Base-by-base conservation (phyloP, 2,329 filamentous ascomycete genomes). In the Pseudogymnoascus sp. region DNA sequence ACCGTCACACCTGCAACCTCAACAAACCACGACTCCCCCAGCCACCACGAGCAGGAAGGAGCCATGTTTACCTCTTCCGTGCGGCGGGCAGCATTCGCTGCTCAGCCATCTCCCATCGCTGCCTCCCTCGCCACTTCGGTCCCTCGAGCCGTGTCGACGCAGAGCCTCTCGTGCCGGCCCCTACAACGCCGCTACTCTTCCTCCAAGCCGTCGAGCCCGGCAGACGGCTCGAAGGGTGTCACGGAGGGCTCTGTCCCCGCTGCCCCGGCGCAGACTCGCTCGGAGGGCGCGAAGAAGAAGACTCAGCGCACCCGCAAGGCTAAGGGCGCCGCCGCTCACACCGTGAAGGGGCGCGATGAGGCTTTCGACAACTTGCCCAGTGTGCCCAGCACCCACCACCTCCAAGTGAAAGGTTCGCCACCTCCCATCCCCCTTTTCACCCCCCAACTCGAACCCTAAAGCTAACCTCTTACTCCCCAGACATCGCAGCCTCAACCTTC, bases 401-500 rank as follows among this genome's bases (percentile, higher is more conserved):
- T 93, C 69, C 83, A 85, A 62, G 83, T 86, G 72, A 82, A 85
- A 76, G 85, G 88, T 90, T 62, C 51, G 43, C 16, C 36, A 41
- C n/a, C 11, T 31, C 13, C 7, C 21, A 2, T 37, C 1, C 19
- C 54, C 62, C 25, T 65, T 62, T 66, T 3, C 14, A n/a, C 1
- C 11, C 28, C 3, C 36, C 13, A 31, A 4, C 31, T 34, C 3
- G 16, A 21, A 23, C 1, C 10, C 6, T 16, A 21, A 41, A 70
- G 64, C 74, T 57, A 65, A 63, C n/a, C 25, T 8, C 31, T n/a
- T 10, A 11, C 23, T 60, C 57, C 67, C 4, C 69, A 98, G 95
- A 96, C 73, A 83, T 98, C 66, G 88, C 90, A 68, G 81, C 96
- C 54, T 95, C 93, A 6, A 89, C 89, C 66, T 98, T 99, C 82